phyloP scores from a whole-genome alignment of 1,139 yeast species.

The Yarrowia galli region DNA sequence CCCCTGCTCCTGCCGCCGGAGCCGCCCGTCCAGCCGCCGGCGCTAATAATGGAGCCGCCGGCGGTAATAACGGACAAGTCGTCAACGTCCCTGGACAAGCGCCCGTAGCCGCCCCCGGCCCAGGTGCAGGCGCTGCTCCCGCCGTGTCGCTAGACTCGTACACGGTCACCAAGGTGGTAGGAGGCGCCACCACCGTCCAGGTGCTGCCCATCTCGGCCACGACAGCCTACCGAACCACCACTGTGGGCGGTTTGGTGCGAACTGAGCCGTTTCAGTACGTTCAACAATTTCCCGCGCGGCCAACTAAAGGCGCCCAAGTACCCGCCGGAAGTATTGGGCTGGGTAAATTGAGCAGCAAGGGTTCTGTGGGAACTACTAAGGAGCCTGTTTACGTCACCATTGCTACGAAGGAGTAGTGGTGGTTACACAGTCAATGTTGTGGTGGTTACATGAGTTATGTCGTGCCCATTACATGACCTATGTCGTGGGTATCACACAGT shows the following conservation, averaged over 20 bases:
- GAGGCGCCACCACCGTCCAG: conserved; percentile 39
- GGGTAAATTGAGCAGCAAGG: conserved; percentile 54
- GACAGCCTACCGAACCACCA: conserved; percentile 65
- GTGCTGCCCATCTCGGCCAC: conserved; percentile 50
- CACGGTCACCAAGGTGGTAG: conserved; percentile 29
- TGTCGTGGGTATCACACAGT: no score
- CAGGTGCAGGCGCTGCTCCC: conserved; percentile 12
- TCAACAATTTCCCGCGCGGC: conserved; percentile 58
- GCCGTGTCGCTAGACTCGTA: conserved; percentile 27
- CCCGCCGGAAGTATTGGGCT: conserved; percentile 64
- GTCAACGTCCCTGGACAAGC: conserved; percentile 21
- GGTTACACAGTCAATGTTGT: not conserved
- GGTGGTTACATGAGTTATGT: not conserved
- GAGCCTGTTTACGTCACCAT: conserved; percentile 7
- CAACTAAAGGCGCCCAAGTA: conserved; percentile 53
- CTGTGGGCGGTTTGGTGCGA: conserved; percentile 53
- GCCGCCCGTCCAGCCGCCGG: not conserved
- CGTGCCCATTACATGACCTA: not conserved
- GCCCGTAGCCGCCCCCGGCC: not conserved
- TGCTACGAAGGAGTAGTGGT: not conserved
- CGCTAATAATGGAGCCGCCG: conserved; percentile 1
- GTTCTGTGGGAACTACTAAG: conserved; percentile 5
- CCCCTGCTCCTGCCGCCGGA: conserved; percentile 3
- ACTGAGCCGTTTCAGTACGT: conserved; percentile 56
- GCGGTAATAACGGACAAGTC: not conserved